phyloP scores from a whole-genome alignment of 2,329 filamentous ascomycete genomes.

The Alternaria ethzedia region DNA sequence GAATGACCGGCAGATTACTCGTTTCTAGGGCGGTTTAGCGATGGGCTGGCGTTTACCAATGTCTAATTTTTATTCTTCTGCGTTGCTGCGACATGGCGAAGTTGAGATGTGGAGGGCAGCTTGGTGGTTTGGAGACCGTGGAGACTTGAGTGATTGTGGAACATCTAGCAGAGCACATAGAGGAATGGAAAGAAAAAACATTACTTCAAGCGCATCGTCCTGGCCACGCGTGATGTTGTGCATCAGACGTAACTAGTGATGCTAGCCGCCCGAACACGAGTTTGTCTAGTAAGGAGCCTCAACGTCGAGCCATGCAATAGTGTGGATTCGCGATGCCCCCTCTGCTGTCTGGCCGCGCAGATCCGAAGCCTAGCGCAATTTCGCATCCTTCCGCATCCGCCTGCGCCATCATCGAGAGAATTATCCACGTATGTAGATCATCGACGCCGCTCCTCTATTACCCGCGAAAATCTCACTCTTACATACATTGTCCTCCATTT shows the following conservation, averaged over 20 bases:
- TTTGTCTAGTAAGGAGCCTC: background rate
- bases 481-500: background rate
- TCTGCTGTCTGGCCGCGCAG: background rate
- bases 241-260: background rate
- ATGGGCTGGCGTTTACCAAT: constrained; percentile 25
- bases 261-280: background rate
- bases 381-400: background rate
- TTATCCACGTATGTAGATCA: constrained; percentile 2
- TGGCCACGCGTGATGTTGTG: background rate
- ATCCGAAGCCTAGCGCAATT: constrained; percentile 2
- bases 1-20: constrained; percentile 22
- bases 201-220: background rate
- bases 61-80: constrained; percentile 31
- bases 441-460: background rate
- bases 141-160: constrained; percentile 5
- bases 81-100: background rate
- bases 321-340: background rate
- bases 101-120: background rate
- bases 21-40: constrained; percentile 26
- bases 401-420: background rate
- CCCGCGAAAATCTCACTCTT: background rate
- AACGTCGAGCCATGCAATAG: background rate
- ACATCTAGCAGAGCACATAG: constrained; percentile 21
- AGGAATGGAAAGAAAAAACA: constrained; percentile 17
- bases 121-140: background rate